Base-by-base conservation (phyloP, 805 yeast genomes). In the Nakazawaea anatomiae region DNA sequence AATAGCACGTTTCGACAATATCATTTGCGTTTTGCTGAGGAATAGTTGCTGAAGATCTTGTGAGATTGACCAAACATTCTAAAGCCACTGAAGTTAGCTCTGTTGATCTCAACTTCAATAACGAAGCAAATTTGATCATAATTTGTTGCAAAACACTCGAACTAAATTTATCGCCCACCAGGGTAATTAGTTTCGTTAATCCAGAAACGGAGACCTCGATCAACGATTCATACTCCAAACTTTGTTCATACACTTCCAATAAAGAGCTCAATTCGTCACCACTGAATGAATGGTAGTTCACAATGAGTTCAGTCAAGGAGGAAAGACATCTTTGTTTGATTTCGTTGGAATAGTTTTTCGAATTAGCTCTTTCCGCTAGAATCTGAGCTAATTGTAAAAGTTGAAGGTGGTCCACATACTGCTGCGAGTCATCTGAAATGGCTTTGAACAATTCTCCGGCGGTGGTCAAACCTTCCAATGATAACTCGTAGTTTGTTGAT, bases 201-300 rank as follows among this genome's bases (percentile, higher is more conserved):
- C 2, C 72, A 58, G 51, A 55, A 27, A 70, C 57, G 0, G 73
- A 61, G 5, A 55, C 58, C n/a, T 59, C 52, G 4, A 70, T 64
- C 44, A 69, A 59, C 7, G 71, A 63, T 49, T 72, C 73, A 53
- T 65, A 66, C 34, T 63, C 58, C 52, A 72, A 60, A 18, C 68
- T 57, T 2, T 60, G 61, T n/a, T 58, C 51, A 32, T 75, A 62
- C 18, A 69, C 60, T 1, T 52, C 34, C 36, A 72, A 67, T 8
- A 68, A 59, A 8, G 62, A 35, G 12, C 29, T 8, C 28, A 46
- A 32, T 1, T 46, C 47, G 6, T 34, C 34, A 4, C 7, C 4
- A 18, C 12, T 28, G 27, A 30, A 36, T 6, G 25, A n/a, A 5
- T 28, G 14, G n/a, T 52, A 49, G 14, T 46, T 46, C 8, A 12